These are phyloP conservation scores for Annulohypoxylon moriforme DNA, from an alignment of 495 filamentous ascomycete species.

Conservation along the genomic window DNA sequence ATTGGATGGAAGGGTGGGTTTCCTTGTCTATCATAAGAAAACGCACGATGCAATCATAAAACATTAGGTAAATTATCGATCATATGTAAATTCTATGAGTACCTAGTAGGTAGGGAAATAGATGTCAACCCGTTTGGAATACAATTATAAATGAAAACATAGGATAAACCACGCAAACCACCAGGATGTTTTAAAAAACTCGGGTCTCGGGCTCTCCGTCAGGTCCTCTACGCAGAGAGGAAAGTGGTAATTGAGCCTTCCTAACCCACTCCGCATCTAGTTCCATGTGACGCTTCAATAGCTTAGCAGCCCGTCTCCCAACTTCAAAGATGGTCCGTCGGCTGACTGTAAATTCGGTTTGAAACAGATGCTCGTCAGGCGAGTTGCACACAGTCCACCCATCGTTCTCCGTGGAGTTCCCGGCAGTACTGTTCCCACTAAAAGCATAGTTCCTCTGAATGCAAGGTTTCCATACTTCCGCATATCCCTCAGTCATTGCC, in stretches of 20 bases:
- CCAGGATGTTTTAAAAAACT: not conserved
- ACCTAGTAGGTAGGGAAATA: too few relatives aligned
- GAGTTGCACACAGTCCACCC: conserved; percentile 36
- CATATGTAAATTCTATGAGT: too few relatives aligned
- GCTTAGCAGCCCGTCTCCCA: conserved; percentile 45
- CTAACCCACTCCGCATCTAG: conserved; percentile 29
- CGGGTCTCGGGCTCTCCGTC: conserved; percentile 7
- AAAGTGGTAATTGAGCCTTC: conserved; percentile 22
- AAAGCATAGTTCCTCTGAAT: not conserved
- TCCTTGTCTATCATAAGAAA: too few relatives aligned
- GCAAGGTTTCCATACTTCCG: conserved; percentile 49
- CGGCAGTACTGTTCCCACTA: not conserved
- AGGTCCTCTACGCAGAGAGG: conserved; percentile 20
- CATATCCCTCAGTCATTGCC: conserved; percentile 37
- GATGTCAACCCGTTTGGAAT: too few relatives aligned
- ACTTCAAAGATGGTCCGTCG: conserved; percentile 49
- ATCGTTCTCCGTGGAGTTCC: not conserved
- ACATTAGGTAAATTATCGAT: too few relatives aligned
- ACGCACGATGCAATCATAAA: too few relatives aligned
- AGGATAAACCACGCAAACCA: not conserved
- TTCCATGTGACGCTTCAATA: conserved; percentile 37
- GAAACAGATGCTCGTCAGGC: conserved; percentile 51
- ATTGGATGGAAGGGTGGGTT: too few relatives aligned
- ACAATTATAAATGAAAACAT: not conserved
- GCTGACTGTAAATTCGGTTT: conserved; percentile 49